Base-by-base conservation (phyloP, 2,329 filamentous ascomycete species). In the Colletotrichum spaethianum region DNA sequence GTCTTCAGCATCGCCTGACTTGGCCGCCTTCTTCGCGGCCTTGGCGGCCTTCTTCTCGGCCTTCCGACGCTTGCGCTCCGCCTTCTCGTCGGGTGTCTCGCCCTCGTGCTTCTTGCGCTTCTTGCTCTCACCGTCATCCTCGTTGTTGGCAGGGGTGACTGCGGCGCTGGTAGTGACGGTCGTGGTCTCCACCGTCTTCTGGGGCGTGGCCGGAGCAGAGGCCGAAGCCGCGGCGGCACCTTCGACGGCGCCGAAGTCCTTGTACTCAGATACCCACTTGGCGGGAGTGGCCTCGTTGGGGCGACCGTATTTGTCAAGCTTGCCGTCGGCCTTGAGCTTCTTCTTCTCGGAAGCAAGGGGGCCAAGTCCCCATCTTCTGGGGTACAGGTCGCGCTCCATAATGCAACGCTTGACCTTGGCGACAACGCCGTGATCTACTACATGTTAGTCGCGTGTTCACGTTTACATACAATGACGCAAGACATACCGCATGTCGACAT, bases 321-420 rank as follows among this genome's bases (percentile, higher is more conserved):
- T 98, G 83, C 96, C 96, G 77, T 94, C 93, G 64, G 95, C 94
- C 91, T 98, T 98, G 88, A 99, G 92, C 91, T 98, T 98, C 93
- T 99, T 99, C 92, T 99, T 99, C 89, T 98, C 95, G 60, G 93
- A 86, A 61, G 96, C 96, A 73, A 96, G 92, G 64, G 96, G 96
- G 74, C 96, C 96, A 80, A 98, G 91, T 76, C 96, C 96, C 96
- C 96, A 99, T 88, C 96, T 89, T 82, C 95, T 91, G 75, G 96
- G 96, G 89, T 99, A 99, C 72, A 98, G 89, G 82, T 98, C 96
- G 79, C 96, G 94, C 89, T 99, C 96, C 96, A 99, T 99, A 84
- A 99, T 99, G 85, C 95, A 98, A 79, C 96, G 93, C 92, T 99
- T 99, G 82, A 99, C 94, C 89, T 98, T 98, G 78, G 96, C 96